A percentile compares a stretch with the other conserved stretches of the same genome.
Evolutionary conservation across 1,284 basidiomycete species (phyloP).

Genomic region (Tilletia caries): DNA sequence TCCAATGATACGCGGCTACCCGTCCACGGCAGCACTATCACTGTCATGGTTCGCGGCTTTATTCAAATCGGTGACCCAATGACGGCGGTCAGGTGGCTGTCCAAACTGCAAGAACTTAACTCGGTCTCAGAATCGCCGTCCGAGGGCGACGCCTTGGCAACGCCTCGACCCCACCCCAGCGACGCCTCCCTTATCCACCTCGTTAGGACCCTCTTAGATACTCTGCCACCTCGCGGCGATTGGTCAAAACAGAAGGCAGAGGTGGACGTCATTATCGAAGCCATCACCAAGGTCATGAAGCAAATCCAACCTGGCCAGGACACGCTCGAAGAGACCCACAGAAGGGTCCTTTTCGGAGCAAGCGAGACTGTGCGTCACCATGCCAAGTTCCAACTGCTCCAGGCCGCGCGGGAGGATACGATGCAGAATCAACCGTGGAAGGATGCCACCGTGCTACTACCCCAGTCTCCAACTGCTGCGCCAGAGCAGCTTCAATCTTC

Average conservation of each 20-base stretch:
- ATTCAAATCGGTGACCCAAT: slow-evolving; percentile 29
- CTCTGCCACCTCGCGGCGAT: neutral
- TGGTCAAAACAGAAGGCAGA: neutral
- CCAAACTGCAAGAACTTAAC: slow-evolving; percentile 24
- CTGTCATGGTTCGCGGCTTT: slow-evolving; percentile 55
- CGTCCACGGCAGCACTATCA: neutral
- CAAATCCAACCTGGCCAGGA: neutral
- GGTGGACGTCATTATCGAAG: neutral
- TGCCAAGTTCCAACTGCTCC: no score
- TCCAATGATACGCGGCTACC: neutral
- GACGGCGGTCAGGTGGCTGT: slow-evolving; percentile 38
- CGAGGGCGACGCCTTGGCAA: no score
- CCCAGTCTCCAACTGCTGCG: neutral
- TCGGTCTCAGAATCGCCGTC: no score
- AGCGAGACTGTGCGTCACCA: no score
- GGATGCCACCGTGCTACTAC: neutral
- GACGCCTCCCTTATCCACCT: no score
- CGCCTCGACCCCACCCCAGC: neutral
- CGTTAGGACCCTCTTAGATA: no score
- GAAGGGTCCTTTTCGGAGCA: no score
- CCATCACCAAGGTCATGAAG: neutral
- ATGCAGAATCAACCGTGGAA: neutral
- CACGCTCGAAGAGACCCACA: slow-evolving; percentile 31
- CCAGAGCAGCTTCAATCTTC: no score
- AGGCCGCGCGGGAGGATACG: neutral